phyloP scores from a whole-genome alignment of 352 stramenopile genomes.

The Blastocystis sp. region DNA sequence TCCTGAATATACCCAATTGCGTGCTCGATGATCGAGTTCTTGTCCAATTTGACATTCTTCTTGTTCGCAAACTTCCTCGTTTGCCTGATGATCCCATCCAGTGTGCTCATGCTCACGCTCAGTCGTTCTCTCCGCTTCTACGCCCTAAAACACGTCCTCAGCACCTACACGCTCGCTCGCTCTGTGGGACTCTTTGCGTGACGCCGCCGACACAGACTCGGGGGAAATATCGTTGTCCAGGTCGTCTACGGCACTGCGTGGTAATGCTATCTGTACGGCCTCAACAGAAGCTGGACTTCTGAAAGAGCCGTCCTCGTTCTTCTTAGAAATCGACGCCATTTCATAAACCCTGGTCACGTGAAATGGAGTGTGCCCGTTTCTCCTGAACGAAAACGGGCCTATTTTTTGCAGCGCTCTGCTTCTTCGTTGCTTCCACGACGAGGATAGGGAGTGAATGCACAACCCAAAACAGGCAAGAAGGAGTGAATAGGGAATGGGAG shows the following conservation, averaged over 20 bases:
- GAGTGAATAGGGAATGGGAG: no score
- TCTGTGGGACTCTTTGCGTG: constrained; percentile 57
- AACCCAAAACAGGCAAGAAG: no score
- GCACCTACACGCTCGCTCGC: constrained; percentile 39
- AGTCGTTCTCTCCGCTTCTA: constrained; percentile 61
- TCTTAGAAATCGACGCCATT: constrained; percentile 33
- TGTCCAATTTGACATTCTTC: constrained; percentile 64
- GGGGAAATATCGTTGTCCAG: constrained; percentile 10
- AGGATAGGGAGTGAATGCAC: no score
- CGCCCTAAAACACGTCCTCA: background rate
- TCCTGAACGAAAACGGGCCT: background rate
- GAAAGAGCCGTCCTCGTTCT: constrained; percentile 11
- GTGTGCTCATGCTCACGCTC: constrained; percentile 38
- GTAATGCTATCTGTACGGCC: background rate
- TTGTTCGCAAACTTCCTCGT: constrained; percentile 57
- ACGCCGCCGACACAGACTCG: background rate
- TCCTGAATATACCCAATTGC: constrained; percentile 63
- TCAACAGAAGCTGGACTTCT: constrained; percentile 15
- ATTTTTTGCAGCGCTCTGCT: background rate
- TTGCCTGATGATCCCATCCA: constrained; percentile 27
- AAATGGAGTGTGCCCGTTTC: background rate
- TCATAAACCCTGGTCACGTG: background rate
- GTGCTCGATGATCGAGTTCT: constrained; percentile 64
- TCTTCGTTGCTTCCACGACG: no score
- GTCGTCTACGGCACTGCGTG: background rate